Evolutionary conservation across 306 rosid genomes (phyloP), one percentile per base, ranked within the genome.

Genomic region (Citrullus colocynthis): DNA sequence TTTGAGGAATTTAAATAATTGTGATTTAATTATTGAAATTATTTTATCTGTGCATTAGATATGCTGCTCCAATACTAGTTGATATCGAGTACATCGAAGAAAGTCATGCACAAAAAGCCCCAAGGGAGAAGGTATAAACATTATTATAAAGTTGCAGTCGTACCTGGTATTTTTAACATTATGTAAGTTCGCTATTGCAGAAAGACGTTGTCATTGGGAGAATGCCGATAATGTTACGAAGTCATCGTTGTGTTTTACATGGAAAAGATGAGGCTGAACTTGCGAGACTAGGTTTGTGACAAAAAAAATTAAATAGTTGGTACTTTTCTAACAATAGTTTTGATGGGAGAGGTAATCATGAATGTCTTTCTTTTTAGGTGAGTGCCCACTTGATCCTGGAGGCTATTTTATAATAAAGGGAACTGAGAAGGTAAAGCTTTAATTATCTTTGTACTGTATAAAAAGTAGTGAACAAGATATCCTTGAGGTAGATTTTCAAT

Each of bases 311-410:
- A n/a, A n/a, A n/a, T n/a, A n/a, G 28, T 64, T 51, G 77, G 71
- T 41, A 48, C 18, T 44, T 74, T 56, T 30, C 62, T 63, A 41
- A 54, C 62, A 14, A 18, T 49, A 3, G 9, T 51, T 21, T 37
- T 39, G 20, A 45, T 48, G 76, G 37, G 37, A 75, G 39, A 17
- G 39, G 57, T 51, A 28, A 39, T 73, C 44, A 51, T 73, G 2
- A 51, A 51, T 51, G 18, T 8, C 61, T 17, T 9, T 45, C 56
- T 71, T 64, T 44, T 55, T 66, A 93, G 97, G 98, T 62, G 98
- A 94, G 85, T 94, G 98, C 58, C 97, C 97, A 45, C 96, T 91
- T 82, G 98, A 94, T 84, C 97, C 98, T 28, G 98, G 98, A 34
- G 98, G 98, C 56, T 94, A 91, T 84, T 93, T 93, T 77, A 32